Evolutionary conservation across 441 rosid genomes (phyloP).

Genomic region (Gossypium davidsonii): DNA sequence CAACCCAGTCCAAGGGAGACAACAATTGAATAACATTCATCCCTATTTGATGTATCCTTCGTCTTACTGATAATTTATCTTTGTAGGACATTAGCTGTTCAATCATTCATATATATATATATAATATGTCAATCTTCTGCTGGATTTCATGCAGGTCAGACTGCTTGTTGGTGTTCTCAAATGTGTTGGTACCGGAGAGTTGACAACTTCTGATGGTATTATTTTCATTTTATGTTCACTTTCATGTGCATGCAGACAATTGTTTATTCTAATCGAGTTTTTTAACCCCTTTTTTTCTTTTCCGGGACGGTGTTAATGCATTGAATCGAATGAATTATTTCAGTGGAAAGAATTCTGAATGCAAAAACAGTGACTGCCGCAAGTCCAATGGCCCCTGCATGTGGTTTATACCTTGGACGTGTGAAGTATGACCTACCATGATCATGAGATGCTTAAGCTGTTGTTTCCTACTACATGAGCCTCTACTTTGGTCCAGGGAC

Average conservation of each 20-base stretch:
- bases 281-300: neutral
- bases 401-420: constrained; percentile 73
- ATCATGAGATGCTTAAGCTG: constrained; percentile 2
- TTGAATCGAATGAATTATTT: constrained; percentile 3
- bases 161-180: constrained; percentile 81
- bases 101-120: neutral
- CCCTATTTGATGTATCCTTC: neutral
- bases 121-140: neutral
- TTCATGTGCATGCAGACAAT: neutral
- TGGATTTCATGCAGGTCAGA: constrained; percentile 57
- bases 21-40: neutral
- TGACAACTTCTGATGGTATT: constrained; percentile 59
- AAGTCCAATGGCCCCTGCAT: constrained; percentile 89
- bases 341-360: constrained; percentile 65
- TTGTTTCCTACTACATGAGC: neutral
- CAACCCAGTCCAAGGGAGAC: neutral
- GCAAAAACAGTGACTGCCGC: constrained; percentile 68
- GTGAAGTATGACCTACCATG: constrained; percentile 69
- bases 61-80: neutral
- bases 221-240: neutral
- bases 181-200: constrained; percentile 75
- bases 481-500: neutral
- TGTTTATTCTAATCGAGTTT: neutral
- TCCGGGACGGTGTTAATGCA: neutral
- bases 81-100: neutral